Base-by-base conservation (phyloP, 2,329 filamentous ascomycete genomes). In the Helminthosporium solani region DNA sequence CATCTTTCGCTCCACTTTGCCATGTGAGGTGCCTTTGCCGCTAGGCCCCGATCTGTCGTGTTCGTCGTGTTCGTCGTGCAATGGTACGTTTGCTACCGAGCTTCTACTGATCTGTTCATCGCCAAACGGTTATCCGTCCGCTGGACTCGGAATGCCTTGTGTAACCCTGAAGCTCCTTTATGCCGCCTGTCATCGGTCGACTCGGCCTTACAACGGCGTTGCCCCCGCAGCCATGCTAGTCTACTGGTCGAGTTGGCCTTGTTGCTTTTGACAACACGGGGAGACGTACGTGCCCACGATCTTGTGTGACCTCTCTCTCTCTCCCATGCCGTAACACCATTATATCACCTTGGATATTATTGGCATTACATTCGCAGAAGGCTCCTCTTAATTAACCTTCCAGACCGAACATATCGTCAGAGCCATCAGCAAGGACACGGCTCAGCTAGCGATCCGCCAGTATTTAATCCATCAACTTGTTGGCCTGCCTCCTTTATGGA, bases 251-350 rank as follows among this genome's bases (percentile, higher is more conserved):
- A 42, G 43, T 49, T 36, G 47, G 35, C 30, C 31, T 40, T 49
- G 53, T 55, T 58, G 48, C 56, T 56, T 56, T 59, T 58, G 54
- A 53, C 51, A 52, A 44, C 50, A 56, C 47, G 47, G 50, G 37
- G 43, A 46, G 53, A 55, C 50, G 53, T 57, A 54, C 53, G 48
- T 58, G 57, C 52, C 55, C 58, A 50, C 55, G 52, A 52, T 53
- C 48, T 60, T 56, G 64, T 67, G 54, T 61, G 53, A 65, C 61
- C 49, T 53, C 47, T 56, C 49, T 31, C 40, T 47, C 50, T 53
- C 50, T 52, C 51, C 53, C 45, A 62, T 64, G 60, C 54, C 37
- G 65, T 67, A 58, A 43, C 53, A 68, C 66, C 53, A 46, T 48
- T 55, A 61, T 41, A 63, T 59, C 54, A 57, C 49, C 50, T 47